Percentiles rank a stretch among this genome's conserved stretches.
phyloP scores from a whole-genome alignment of 2,329 filamentous ascomycete species.

The Lasiodiplodia citricola region DNA sequence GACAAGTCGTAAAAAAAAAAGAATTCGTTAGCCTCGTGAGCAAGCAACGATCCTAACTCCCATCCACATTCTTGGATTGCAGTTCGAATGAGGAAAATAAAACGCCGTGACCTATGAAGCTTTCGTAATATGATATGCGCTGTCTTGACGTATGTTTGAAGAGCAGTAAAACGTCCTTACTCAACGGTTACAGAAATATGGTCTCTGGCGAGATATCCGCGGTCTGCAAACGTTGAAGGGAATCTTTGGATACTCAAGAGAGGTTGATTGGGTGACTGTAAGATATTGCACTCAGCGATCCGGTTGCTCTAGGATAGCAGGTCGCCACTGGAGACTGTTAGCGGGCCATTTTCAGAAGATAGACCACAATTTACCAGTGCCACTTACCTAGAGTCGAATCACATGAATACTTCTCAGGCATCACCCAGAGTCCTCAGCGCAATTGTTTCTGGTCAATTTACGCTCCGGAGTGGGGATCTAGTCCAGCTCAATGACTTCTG shows the following conservation, averaged over 20 bases:
- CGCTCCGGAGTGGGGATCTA: neutral
- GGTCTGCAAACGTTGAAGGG: neutral
- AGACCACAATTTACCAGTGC: neutral
- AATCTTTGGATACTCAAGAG: neutral
- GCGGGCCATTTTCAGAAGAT: too few relatives aligned
- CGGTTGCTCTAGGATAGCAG: neutral
- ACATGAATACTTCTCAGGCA: neutral
- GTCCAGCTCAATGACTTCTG: conserved; percentile 16
- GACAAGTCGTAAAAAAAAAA: neutral
- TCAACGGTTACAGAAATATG: neutral
- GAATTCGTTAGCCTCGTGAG: neutral
- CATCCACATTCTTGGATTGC: neutral
- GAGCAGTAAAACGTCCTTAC: neutral
- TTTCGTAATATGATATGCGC: neutral
- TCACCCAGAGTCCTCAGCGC: neutral
- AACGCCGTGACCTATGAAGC: neutral
- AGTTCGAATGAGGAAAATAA: neutral
- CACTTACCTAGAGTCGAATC: neutral
- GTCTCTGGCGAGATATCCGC: neutral
- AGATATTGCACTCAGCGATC: neutral
- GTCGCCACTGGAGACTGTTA: neutral
- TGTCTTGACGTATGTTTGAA: neutral
- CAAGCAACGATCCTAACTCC: neutral
- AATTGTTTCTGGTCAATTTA: neutral
- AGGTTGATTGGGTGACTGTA: neutral